These are phyloP conservation scores for Nasturtium officinale DNA, from an alignment of 345 rosid species.

Conservation along the genomic window DNA sequence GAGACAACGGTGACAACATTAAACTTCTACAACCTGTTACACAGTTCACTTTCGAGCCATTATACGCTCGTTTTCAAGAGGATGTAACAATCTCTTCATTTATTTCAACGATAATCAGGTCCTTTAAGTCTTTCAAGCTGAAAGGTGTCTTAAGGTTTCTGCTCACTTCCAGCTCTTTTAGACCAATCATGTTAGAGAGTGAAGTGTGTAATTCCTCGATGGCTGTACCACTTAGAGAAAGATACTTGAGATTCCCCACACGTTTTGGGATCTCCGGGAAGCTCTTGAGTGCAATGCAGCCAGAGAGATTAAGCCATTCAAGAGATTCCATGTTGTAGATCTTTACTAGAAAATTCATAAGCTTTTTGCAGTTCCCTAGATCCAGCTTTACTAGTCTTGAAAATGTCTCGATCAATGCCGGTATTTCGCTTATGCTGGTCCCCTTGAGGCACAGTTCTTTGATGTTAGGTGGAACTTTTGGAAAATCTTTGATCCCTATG, in stretches of 20 bases:
- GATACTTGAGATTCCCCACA: background rate
- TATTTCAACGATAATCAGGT: background rate
- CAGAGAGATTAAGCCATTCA: constrained; percentile 28
- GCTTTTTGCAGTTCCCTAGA: constrained; percentile 22
- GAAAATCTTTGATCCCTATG: constrained; percentile 4
- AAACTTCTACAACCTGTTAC: too few relatives aligned
- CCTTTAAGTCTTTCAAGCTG: constrained; percentile 18
- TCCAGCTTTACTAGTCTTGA: constrained; percentile 22
- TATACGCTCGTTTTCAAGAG: too few relatives aligned
- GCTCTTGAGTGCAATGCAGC: constrained; percentile 11
- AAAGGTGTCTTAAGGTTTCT: constrained; percentile 3
- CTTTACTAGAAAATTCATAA: background rate
- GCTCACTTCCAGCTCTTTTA: constrained; percentile 26
- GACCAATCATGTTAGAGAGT: constrained; percentile 11
- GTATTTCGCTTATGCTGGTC: constrained; percentile 1
- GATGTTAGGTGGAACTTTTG: constrained; percentile 23
- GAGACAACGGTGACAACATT: too few relatives aligned
- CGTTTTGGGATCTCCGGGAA: constrained; percentile 18
- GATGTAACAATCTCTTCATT: background rate
- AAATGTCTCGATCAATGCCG: background rate
- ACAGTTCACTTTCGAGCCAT: too few relatives aligned
- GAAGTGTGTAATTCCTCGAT: constrained; percentile 14
- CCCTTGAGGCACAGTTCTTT: constrained; percentile 21
- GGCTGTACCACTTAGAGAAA: constrained; percentile 20
- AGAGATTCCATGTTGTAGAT: constrained; percentile 28